Percentiles rank a stretch among this genome's conserved stretches.
Conservation (phyloP, 176 grass and related monocot species). For the Aegilops longissima region DNA sequence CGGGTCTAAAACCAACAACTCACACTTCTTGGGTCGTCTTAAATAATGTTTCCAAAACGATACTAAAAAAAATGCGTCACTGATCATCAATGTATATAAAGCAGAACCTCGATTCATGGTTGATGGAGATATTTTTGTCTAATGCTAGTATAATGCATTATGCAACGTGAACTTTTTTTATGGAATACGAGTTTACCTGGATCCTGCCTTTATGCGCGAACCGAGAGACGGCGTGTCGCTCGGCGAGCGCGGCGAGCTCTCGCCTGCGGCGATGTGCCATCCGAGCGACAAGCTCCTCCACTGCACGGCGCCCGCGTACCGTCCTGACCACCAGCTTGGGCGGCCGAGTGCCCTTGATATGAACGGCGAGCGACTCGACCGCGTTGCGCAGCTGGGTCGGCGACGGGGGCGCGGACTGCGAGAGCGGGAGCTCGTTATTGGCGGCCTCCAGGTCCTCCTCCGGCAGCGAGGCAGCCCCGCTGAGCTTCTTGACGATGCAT, state of each 20-base stretch:
- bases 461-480: conserved; percentile 40
- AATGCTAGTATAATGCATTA: not conserved
- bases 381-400: not conserved
- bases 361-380: not conserved
- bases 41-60: conserved; percentile 26
- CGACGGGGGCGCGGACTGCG: conserved; percentile 41
- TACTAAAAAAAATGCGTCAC: conserved; percentile 11
- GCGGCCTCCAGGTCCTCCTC: conserved; percentile 45
- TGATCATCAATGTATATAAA: not conserved
- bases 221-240: conserved; percentile 56
- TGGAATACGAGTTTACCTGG: conserved; percentile 46
- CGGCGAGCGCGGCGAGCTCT: conserved; percentile 58
- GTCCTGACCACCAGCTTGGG: conserved; percentile 34
- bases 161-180: not conserved
- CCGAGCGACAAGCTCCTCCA: conserved; percentile 72
- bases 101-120: conserved; percentile 3
- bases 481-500: conserved; percentile 54
- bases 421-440: not conserved
- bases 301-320: conserved; percentile 59
- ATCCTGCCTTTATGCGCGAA: conserved; percentile 76
- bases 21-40: conserved; percentile 32
- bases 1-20: conserved; percentile 46
- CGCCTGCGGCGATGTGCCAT: conserved; percentile 64
- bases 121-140: not conserved
- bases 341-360: not conserved